Percentiles rank a stretch among this genome's conserved stretches.
These are phyloP conservation scores for Penicillium goetzii DNA, from an alignment of 495 filamentous ascomycete genomes.

Conservation along the genomic window DNA sequence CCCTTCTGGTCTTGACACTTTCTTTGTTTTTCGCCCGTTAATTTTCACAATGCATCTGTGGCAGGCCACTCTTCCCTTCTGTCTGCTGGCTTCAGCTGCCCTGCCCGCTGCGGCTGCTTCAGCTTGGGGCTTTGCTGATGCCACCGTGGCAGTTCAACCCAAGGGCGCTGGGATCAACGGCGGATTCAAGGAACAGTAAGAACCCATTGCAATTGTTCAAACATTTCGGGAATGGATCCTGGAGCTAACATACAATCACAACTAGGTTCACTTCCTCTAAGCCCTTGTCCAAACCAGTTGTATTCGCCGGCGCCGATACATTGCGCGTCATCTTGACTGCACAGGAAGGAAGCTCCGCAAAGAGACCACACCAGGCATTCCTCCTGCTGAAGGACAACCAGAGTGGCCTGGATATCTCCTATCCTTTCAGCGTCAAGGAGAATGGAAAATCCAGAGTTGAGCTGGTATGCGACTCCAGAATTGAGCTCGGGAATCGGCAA, in stretches of 20 bases:
- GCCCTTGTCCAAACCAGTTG: slow-evolving; percentile 65
- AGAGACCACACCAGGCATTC: slow-evolving; percentile 92
- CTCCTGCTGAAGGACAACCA: slow-evolving; percentile 74
- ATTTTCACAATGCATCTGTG: slow-evolving; percentile 47
- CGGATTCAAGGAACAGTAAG: slow-evolving; percentile 74
- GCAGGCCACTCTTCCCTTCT: slow-evolving; percentile 44
- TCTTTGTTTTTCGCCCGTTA: slow-evolving; percentile 15
- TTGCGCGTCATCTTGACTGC: slow-evolving; percentile 83
- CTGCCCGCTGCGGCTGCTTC: slow-evolving; percentile 61
- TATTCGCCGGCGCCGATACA: slow-evolving; percentile 68
- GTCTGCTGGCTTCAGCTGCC: slow-evolving; percentile 45
- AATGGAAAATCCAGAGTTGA: slow-evolving; percentile 83
- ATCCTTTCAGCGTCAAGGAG: slow-evolving; percentile 82
- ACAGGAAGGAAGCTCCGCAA: slow-evolving; percentile 74
- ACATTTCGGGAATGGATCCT: neutral
- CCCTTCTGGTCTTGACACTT: slow-evolving; percentile 16
- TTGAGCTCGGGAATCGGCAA: neutral
- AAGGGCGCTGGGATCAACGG: slow-evolving; percentile 68
- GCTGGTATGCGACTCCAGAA: slow-evolving; percentile 57
- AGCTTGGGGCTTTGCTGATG: slow-evolving; percentile 86
- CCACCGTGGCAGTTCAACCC: slow-evolving; percentile 71
- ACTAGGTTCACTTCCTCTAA: slow-evolving; percentile 64
- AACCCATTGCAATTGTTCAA: neutral
- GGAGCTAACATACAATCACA: slow-evolving; percentile 21
- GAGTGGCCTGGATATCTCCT: slow-evolving; percentile 85